Base-by-base conservation (phyloP, 163 green algal genomes). In the Prototheca cutis region DNA sequence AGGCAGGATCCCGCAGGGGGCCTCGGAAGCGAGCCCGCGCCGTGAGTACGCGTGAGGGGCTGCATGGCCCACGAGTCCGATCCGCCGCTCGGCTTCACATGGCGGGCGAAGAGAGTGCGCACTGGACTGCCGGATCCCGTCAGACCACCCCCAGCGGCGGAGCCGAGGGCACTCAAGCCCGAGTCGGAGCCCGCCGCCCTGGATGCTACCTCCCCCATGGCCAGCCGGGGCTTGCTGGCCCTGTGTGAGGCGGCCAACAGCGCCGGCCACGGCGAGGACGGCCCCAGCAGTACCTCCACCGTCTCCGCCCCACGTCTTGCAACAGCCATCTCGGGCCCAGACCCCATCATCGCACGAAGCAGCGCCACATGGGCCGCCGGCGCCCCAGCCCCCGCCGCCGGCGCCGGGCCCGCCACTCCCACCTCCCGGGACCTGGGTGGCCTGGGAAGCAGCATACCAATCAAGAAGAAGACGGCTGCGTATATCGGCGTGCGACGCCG, bases 401-500 rank as follows among this genome's bases (percentile, higher is more conserved):
- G 13, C 13, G 13, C 36, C 36, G 13, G 13, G 13, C 36, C 36
- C 13, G 36, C 13, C 36, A 45, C 36, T 45, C 36, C 36, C 36
- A 45, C 36, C 36, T 45, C 36, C 17, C 36, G 36, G 36, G 36
- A 45, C 36, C 36, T 15, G 36, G 36, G n/a, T n/a, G n/a, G 36
- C 36, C 36, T 10, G 36, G 36, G 36, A 15, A 21, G 13, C 36
- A 21, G 36, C 36, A 21, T 15, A 45, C 36, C n/a, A n/a, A n/a
- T n/a, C 13, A 51, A 51, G 29, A 45, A 45, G 40, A 69, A 69
- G 62, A 63, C 54, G 4, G 33, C 62, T 2, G 59, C 53, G 0
- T 74, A 61, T 34, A 63, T 74, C 39, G 66, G 66, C 6, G 66
- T 74, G 29, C 59, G 66, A 2, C 34, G 55, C 6, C 40, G 66